Base-by-base conservation (phyloP, 2,329 filamentous ascomycete genomes). In the Dactylellina parvicollis region DNA sequence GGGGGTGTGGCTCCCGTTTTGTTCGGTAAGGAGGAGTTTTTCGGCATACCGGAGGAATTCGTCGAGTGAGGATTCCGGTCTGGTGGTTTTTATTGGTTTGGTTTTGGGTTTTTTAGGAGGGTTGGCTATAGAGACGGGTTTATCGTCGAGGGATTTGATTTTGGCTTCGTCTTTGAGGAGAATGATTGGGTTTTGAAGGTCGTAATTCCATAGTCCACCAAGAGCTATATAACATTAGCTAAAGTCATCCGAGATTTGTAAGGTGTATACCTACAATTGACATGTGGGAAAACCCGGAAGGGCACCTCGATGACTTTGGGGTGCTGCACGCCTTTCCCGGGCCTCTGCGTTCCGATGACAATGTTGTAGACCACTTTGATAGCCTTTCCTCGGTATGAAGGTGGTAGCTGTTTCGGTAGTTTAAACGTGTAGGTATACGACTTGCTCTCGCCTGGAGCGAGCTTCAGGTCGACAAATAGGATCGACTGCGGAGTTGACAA, bases 401-500 rank as follows among this genome's bases (percentile, higher is more conserved):
- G 94, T 20, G 95, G 95, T n/a, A 99, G 82, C 0, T 94, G 94
- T 78, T 88, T 89, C 0, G 95, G 95, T 60, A 99, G 82, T 46
- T 86, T 89, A 80, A 97, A 97, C 0, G 88, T 86, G 80, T 97
- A 99, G 54, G 90, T 91, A 78, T 90, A 99, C 50, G 89, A 90
- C 77, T 87, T 89, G 80, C 92, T 96, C 81, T 99, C 92, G 0
- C 94, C 95, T 0, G 95, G 93, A 4, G 86, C 89, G 20, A 99
- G 85, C 77, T 90, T 88, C 64, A 99, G 83, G 80, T 99, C 93
- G 59, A 99, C 95, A 80, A 99, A 99, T 10, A 99, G 83, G 74
- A 99, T 92, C 1, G 92, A 96, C 81, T 98, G 95, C 0, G 94
- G 93, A 3, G 94, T 98, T 14, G 92, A 95, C n/a, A 99, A 85